Percentiles rank a stretch among this genome's conserved stretches.
Conservation (phyloP, 2,329 filamentous ascomycete species). For the Ascochyta clinopodiicola region DNA sequence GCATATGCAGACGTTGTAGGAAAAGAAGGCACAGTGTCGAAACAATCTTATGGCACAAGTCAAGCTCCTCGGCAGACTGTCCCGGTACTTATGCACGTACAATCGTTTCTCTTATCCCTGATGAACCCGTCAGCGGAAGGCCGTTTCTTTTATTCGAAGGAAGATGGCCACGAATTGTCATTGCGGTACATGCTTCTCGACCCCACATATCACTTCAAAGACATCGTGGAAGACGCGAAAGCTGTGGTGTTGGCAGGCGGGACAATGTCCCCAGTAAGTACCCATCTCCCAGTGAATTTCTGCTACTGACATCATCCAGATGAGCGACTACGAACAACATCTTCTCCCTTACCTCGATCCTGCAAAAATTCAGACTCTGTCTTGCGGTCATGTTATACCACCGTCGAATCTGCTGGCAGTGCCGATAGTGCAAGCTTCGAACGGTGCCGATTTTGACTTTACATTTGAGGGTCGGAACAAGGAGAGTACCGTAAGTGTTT, state of each 20-base stretch:
- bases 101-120: constrained; percentile 76
- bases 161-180: constrained; percentile 60
- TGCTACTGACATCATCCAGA: constrained; percentile 51
- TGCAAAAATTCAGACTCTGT: constrained; percentile 76
- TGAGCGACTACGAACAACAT: constrained; percentile 86
- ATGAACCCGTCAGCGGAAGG: constrained; percentile 82
- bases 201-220: constrained; percentile 87
- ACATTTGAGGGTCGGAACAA: constrained; percentile 80
- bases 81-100: constrained; percentile 68
- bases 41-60: constrained; percentile 9
- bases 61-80: constrained; percentile 43
- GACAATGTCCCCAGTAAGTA: constrained; percentile 84
- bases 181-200: constrained; percentile 89
- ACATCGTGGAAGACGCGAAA: constrained; percentile 82
- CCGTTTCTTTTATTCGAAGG: constrained; percentile 63
- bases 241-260: constrained; percentile 92
- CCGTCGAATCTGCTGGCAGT: constrained; percentile 79
- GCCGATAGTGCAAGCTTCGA: constrained; percentile 63
- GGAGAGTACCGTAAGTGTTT: constrained; percentile 62
- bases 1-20: constrained; percentile 64
- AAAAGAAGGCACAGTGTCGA: constrained; percentile 22
- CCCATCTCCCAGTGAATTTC: not conserved
- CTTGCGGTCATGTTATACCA: constrained; percentile 94
- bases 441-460: constrained; percentile 75
- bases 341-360: constrained; percentile 77